These are phyloP conservation scores for Kernera saxatilis DNA, from an alignment of 345 rosid genomes.

Conservation along the genomic window DNA sequence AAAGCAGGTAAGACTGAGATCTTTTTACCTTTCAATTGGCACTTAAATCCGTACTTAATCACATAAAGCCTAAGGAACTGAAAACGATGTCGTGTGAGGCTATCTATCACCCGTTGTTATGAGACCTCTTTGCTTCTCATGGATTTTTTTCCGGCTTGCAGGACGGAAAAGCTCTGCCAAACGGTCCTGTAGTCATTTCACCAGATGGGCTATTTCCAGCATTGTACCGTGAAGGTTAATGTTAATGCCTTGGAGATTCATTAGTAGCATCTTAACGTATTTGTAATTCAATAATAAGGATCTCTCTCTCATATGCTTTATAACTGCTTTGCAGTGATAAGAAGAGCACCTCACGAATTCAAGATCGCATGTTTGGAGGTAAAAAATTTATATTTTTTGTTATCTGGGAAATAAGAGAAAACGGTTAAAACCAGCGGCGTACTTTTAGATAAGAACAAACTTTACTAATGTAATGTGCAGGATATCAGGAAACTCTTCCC, in stretches of 20 bases:
- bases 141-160: slow-evolving; percentile 25
- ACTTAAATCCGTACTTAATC: neutral
- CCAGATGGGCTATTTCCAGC: slow-evolving; percentile 93
- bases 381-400: neutral
- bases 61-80: neutral
- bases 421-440: neutral
- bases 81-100: neutral
- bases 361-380: slow-evolving; percentile 95
- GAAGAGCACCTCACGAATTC: slow-evolving; percentile 96
- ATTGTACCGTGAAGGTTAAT: slow-evolving; percentile 76
- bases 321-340: slow-evolving; percentile 51
- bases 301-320: neutral
- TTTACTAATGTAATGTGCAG: slow-evolving; percentile 33
- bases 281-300: neutral
- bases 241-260: slow-evolving; percentile 8
- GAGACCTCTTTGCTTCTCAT: slow-evolving; percentile 1
- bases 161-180: slow-evolving; percentile 89
- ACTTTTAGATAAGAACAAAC: neutral
- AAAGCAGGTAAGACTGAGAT: slow-evolving; percentile 55
- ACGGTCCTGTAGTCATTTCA: slow-evolving; percentile 86
- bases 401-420: neutral
- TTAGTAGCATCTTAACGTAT: neutral
- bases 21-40: neutral
- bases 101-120: neutral
- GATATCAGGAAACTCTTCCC: slow-evolving; percentile 87